These are phyloP conservation scores for Tuber borchii DNA, from an alignment of 495 filamentous ascomycete genomes.

Conservation along the genomic window DNA sequence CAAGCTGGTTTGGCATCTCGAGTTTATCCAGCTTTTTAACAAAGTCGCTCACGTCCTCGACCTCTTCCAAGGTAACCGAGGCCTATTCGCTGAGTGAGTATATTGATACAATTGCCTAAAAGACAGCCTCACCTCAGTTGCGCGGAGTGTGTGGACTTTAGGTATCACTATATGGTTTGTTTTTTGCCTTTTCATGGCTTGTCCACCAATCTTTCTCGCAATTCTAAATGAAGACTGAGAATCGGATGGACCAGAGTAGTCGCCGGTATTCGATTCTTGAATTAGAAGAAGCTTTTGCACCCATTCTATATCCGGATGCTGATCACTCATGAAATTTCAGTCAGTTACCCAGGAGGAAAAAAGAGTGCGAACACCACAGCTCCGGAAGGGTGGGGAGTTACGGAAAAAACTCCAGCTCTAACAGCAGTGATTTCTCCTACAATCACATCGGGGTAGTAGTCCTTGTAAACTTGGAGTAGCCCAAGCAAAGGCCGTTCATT, in stretches of 20 bases:
- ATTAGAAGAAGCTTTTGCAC: constrained; percentile 59
- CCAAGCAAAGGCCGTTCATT: constrained; percentile 69
- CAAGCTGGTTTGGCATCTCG: constrained; percentile 72
- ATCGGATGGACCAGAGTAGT: constrained; percentile 36
- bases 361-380: not conserved
- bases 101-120: constrained; percentile 17
- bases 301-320: constrained; percentile 78
- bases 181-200: constrained; percentile 48
- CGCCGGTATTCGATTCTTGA: constrained; percentile 52
- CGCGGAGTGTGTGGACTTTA: constrained; percentile 65
- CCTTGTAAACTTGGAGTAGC: constrained; percentile 78
- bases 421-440: constrained; percentile 57
- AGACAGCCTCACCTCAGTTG: constrained; percentile 52
- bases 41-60: constrained; percentile 65
- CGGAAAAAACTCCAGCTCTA: constrained; percentile 54
- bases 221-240: constrained; percentile 46
- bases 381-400: constrained; percentile 26
- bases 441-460: constrained; percentile 84
- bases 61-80: constrained; percentile 68
- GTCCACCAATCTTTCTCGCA: constrained; percentile 42
- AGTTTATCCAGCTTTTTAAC: constrained; percentile 70
- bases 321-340: constrained; percentile 2
- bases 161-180: constrained; percentile 52
- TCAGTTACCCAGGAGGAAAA: constrained; percentile 17
- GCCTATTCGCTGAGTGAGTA: constrained; percentile 44